phyloP scores from a whole-genome alignment of 768 basidiomycete species.

The Panus rudis region DNA sequence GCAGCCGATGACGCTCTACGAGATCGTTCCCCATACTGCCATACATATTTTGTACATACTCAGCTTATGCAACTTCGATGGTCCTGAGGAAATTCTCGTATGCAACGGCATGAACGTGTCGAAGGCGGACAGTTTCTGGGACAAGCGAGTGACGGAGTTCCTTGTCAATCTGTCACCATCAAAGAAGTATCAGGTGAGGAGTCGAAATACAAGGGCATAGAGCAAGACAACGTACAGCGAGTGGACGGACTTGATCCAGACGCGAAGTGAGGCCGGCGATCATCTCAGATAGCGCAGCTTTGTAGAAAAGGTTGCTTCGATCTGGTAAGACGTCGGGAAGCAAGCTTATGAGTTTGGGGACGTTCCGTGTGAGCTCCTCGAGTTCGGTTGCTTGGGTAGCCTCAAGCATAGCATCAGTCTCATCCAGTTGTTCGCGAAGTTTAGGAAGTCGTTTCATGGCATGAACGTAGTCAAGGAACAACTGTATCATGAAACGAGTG shows the following conservation, averaged over 20 bases:
- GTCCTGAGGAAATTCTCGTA: constrained; percentile 59
- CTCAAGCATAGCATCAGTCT: constrained; percentile 37
- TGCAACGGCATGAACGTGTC: constrained; percentile 57
- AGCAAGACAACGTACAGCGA: constrained; percentile 49
- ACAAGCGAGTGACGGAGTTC: constrained; percentile 39
- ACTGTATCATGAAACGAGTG: constrained; percentile 29
- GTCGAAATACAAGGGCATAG: too few relatives aligned
- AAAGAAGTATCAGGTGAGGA: too few relatives aligned
- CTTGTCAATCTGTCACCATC: constrained; percentile 30
- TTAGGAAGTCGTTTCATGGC: constrained; percentile 55
- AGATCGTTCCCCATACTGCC: background rate
- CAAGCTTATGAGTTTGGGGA: constrained; percentile 59
- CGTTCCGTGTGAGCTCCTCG: constrained; percentile 49
- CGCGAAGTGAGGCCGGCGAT: constrained; percentile 50
- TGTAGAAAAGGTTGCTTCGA: constrained; percentile 53
- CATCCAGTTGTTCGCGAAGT: constrained; percentile 38
- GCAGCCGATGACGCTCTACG: too few relatives aligned
- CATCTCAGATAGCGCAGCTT: constrained; percentile 69
- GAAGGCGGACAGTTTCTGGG: constrained; percentile 52
- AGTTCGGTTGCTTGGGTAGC: constrained; percentile 43
- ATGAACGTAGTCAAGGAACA: constrained; percentile 66
- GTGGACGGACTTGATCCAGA: constrained; percentile 54
- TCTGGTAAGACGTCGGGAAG: constrained; percentile 64
- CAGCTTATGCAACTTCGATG: constrained; percentile 28
- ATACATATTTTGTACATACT: background rate